Conservation (phyloP, 805 yeast genomes). For the Metahyphopichia silvanorum region DNA sequence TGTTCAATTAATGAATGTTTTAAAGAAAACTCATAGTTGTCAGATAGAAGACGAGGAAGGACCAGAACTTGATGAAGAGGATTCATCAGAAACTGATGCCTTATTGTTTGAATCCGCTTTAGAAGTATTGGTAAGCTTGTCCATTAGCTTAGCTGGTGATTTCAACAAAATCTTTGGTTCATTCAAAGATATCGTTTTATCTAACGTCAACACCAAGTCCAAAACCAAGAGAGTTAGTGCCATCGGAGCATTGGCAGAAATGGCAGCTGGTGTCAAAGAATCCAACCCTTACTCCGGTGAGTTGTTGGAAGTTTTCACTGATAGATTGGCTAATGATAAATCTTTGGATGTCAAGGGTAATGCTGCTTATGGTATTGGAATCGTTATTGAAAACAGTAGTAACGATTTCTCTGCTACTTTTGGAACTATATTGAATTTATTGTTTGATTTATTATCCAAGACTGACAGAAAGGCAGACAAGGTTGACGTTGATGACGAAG, state of each 20-base stretch:
- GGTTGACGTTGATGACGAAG: constrained; percentile 57
- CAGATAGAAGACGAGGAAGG: constrained; percentile 72
- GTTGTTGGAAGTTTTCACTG: constrained; percentile 64
- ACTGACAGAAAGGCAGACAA: constrained; percentile 52
- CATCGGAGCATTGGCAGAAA: constrained; percentile 89
- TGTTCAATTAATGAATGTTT: constrained; percentile 63
- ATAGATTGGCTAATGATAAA: constrained; percentile 68
- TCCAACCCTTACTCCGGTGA: constrained; percentile 66
- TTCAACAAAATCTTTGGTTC: constrained; percentile 70
- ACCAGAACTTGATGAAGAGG: constrained; percentile 55
- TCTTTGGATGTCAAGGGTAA: constrained; percentile 89
- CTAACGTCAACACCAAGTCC: constrained; percentile 58
- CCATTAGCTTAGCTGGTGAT: constrained; percentile 74
- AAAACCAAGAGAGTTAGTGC: constrained; percentile 74
- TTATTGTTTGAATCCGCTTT: constrained; percentile 79
- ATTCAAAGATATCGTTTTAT: constrained; percentile 61
- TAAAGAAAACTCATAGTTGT: constrained; percentile 81
- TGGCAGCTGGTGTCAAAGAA: constrained; percentile 68
- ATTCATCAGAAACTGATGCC: constrained; percentile 49
- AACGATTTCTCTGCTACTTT: constrained; percentile 63
- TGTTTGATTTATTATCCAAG: constrained; percentile 77
- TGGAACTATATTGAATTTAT: constrained; percentile 67
- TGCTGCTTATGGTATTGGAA: constrained; percentile 94
- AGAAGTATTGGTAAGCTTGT: constrained; percentile 77
- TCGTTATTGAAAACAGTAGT: constrained; percentile 53